Conservation (phyloP, 306 rosid species). For the Purshia tridentata region DNA sequence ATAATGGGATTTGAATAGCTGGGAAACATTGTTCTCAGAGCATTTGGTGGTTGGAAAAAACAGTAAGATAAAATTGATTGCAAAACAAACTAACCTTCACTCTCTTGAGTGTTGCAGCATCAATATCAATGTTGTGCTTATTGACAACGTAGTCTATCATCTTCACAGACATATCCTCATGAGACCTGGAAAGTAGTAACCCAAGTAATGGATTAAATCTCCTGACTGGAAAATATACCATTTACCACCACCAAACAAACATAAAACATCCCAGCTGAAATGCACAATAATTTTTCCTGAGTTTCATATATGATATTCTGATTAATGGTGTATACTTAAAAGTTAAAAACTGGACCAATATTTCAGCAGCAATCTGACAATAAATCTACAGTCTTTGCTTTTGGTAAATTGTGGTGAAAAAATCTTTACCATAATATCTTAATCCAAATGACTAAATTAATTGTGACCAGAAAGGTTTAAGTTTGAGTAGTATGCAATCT, state of each 20-base stretch:
- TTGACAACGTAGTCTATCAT: conserved; percentile 84
- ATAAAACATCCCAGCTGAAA: not conserved
- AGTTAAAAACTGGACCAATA: not conserved
- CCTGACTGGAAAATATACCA: conserved; percentile 1
- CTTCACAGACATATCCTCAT: conserved; percentile 80
- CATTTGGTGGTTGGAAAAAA: conserved; percentile 11
- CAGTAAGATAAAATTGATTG: not conserved
- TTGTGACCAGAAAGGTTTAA: conserved; percentile 7
- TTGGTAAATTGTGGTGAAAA: conserved; percentile 2
- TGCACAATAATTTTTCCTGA: not conserved
- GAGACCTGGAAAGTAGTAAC: conserved; percentile 56
- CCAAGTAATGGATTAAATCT: conserved; percentile 19
- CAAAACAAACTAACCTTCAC: conserved; percentile 53
- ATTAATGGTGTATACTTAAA: not conserved
- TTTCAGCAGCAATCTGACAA: not conserved
- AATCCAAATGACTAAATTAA: not conserved
- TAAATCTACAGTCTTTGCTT: not conserved
- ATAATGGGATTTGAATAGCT: conserved; percentile 20
- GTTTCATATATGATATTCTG: not conserved
- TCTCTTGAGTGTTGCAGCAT: conserved; percentile 47
- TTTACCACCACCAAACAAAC: conserved; percentile 9
- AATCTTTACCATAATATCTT: not conserved
- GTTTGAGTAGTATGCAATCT: conserved; percentile 32
- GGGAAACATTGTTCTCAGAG: conserved; percentile 1
- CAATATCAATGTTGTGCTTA: conserved; percentile 71